Base-by-base conservation (phyloP, 2,329 filamentous ascomycete genomes). In the Cladosporium sp. region DNA sequence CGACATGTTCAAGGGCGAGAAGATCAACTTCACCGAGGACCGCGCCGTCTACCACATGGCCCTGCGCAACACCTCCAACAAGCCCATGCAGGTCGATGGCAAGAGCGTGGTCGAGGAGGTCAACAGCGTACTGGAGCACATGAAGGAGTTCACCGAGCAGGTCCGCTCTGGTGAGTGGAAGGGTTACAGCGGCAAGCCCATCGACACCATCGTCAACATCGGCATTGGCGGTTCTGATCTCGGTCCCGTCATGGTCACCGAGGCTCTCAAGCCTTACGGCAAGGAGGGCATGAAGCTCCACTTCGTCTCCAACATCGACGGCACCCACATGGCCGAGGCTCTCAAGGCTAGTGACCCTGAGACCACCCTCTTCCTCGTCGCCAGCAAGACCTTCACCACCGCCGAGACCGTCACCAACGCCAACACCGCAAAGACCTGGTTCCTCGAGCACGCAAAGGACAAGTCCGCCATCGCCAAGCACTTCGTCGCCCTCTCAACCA, bases 221-320 rank as follows among this genome's bases (percentile, higher is more conserved):
- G 93, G 93, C 67, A 98, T 98, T 70, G 93, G 93, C 71, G 93
- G 93, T 59, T 97, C 93, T 53, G 93, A 98, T 69, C 86, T 98
- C 59, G 93, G 93, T 53, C 93, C 93, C 29, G 93, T 98, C 69
- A 98, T 98, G 93, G 93, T 98, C 62, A 93, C 91, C 35, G 93
- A 98, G 75, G 91, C 93, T 39, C 82, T 98, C 63, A 97, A 96
- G 80, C 80, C 90, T 67, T 98, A 98, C 71, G 88, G 88, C 42
- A 85, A 89, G 68, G 81, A 84, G 54, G 84, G 86, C 72, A 81
- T 90, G 76, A 96, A 84, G 57, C 81, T 97, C 39, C 92, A 97
- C 80, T 98, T 98, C 65, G 93, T 98, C 61, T 97, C 92, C 76
- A 98, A 98, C 80, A 97, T 98, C 67, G 93, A 98, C 69, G 93